A percentile compares a stretch with the other conserved stretches of the same genome.
Evolutionary conservation across 345 rosid species (phyloP).

Genomic region (Eucalyptus urophylla): DNA sequence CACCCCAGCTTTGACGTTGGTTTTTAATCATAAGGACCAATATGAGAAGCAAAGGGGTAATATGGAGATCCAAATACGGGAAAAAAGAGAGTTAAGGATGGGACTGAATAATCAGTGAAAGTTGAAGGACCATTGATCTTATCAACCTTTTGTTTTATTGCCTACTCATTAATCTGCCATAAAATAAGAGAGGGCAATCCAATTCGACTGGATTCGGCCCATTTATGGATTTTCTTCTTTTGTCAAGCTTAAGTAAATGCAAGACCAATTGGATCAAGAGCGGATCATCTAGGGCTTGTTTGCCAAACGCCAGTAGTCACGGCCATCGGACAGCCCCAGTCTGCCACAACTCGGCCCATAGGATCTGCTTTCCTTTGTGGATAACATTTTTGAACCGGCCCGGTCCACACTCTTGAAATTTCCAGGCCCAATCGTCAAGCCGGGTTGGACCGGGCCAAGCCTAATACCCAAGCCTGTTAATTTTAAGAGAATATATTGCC

Average conservation of each 20-base stretch:
- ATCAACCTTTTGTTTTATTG: neutral
- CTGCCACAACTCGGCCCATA: neutral
- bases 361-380: neutral
- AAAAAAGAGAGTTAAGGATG: neutral
- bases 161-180: neutral
- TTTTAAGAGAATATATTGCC: neutral
- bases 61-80: neutral
- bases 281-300: neutral
- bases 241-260: neutral
- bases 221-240: neutral
- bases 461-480: neutral
- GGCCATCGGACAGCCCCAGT: neutral
- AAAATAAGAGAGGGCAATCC: neutral
- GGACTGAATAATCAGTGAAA: neutral
- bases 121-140: neutral
- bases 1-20: neutral
- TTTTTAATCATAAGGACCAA: neutral
- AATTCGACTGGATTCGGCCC: neutral
- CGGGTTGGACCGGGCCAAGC: neutral
- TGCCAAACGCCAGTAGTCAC: neutral
- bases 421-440: accelerated
- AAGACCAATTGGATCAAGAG: neutral
- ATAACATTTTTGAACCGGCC: neutral
- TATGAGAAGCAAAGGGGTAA: neutral
- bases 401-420: neutral